Evolutionary conservation across 345 rosid genomes (phyloP).

Genomic region (Bretschneidera sinensis): DNA sequence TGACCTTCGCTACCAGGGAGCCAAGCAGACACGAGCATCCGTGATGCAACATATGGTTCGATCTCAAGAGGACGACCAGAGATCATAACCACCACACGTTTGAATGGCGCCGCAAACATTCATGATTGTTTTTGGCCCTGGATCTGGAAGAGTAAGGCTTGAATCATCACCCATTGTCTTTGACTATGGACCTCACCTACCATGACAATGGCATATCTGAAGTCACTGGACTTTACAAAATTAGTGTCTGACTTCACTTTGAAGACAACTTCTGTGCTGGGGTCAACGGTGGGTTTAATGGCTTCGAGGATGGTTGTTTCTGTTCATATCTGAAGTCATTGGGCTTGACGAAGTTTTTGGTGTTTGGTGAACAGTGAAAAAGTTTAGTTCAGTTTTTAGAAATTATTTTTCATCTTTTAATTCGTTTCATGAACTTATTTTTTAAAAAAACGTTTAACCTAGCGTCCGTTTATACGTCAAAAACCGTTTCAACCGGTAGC

Average conservation of each 20-base stretch:
- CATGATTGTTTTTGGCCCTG: slow-evolving; percentile 45
- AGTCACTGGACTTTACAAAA: slow-evolving; percentile 28
- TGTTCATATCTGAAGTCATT: too few relatives aligned
- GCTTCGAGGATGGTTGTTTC: slow-evolving; percentile 74
- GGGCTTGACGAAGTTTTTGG: too few relatives aligned
- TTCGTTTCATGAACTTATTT: too few relatives aligned
- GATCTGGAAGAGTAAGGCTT: slow-evolving; percentile 38
- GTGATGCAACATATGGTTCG: slow-evolving; percentile 41
- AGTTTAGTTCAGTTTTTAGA: too few relatives aligned
- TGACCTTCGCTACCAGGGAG: slow-evolving; percentile 73
- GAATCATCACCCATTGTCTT: slow-evolving; percentile 58
- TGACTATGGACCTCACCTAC: slow-evolving; percentile 70
- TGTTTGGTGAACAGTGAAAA: too few relatives aligned
- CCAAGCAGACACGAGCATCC: slow-evolving; percentile 72
- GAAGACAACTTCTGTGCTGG: slow-evolving; percentile 45
- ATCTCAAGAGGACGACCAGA: slow-evolving; percentile 68
- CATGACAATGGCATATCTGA: slow-evolving; percentile 48
- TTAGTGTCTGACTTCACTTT: slow-evolving; percentile 36
- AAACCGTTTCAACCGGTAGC: too few relatives aligned
- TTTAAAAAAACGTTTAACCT: too few relatives aligned
- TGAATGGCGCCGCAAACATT: slow-evolving; percentile 46
- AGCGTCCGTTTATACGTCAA: too few relatives aligned
- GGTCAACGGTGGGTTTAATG: slow-evolving; percentile 44
- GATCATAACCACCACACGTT: slow-evolving; percentile 52
- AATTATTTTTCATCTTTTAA: too few relatives aligned